Percentiles rank a stretch among this genome's conserved stretches.
phyloP scores from a whole-genome alignment of 2,329 filamentous ascomycete species.

The Neocucurbitaria cava region DNA sequence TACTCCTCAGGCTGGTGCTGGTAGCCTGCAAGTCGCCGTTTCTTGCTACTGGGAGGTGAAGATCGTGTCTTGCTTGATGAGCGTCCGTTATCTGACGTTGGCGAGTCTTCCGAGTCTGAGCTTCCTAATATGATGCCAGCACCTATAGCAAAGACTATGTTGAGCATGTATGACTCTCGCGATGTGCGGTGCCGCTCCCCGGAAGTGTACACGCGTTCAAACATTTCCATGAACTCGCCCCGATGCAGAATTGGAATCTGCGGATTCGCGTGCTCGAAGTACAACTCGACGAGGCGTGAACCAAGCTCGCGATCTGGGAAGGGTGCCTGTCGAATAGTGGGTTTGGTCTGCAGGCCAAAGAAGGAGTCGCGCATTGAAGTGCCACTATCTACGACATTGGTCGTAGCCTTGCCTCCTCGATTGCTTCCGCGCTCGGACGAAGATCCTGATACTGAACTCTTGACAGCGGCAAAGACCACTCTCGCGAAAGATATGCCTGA shows the following conservation, averaged over 20 bases:
- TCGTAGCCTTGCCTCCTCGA: constrained; percentile 60
- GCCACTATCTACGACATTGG: constrained; percentile 62
- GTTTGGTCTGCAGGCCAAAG: constrained; percentile 92
- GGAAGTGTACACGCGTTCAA: constrained; percentile 79
- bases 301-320: constrained; percentile 83
- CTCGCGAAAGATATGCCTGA: constrained; percentile 93
- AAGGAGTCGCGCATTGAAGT: constrained; percentile 95
- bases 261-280: constrained; percentile 95
- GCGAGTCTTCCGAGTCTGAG: constrained; percentile 46
- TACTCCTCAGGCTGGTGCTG: constrained; percentile 90
- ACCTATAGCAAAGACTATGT: constrained; percentile 97
- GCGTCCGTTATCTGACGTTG: constrained; percentile 35
- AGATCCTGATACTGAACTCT: constrained; percentile 68
- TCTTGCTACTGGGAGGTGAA: constrained; percentile 46
- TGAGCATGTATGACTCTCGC: constrained; percentile 88
- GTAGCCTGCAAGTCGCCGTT: constrained; percentile 55
- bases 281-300: constrained; percentile 75
- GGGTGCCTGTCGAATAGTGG: constrained; percentile 81
- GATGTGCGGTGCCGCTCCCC: constrained; percentile 72
- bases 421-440: constrained; percentile 69
- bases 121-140: constrained; percentile 84
- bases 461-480: constrained; percentile 92
- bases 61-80: constrained; percentile 36
- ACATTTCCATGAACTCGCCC: constrained; percentile 86
- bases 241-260: constrained; percentile 93